Percentiles rank a stretch among this genome's conserved stretches.
Evolutionary conservation across 2,329 filamentous ascomycete genomes (phyloP).

Genomic region (Diaporthe destruens): DNA sequence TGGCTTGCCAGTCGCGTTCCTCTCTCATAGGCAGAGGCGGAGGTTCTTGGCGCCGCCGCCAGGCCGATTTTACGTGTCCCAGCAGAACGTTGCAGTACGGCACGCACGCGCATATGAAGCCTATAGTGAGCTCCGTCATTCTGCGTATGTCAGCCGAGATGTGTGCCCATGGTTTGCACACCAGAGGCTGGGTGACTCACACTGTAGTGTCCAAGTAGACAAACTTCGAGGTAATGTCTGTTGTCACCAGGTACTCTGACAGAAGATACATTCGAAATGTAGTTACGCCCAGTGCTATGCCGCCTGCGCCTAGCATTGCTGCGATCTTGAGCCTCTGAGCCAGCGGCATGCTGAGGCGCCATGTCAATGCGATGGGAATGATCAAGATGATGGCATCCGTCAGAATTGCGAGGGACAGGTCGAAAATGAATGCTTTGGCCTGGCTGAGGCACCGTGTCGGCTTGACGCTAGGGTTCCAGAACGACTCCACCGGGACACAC

Average conservation of each 20-base stretch:
- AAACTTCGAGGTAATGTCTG: neutral
- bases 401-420: conserved; percentile 7
- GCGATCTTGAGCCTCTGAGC: conserved; percentile 11
- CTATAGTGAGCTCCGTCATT: conserved; percentile 6
- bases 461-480: conserved; percentile 5
- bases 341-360: conserved; percentile 4
- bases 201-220: neutral
- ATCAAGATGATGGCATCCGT: conserved; percentile 11
- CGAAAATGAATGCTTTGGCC: conserved; percentile 17
- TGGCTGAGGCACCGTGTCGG: conserved; percentile 26
- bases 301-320: conserved; percentile 4
- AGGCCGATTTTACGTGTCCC: neutral
- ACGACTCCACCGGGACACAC: conserved; percentile 19
- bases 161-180: too few relatives aligned
- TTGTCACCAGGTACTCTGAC: neutral
- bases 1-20: neutral
- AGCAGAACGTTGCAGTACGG: conserved; percentile 15
- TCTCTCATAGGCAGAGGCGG: neutral
- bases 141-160: neutral
- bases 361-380: conserved; percentile 10
- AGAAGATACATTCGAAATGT: conserved; percentile 19
- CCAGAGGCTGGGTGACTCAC: neutral
- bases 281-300: neutral
- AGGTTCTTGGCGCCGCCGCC: neutral
- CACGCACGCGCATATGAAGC: conserved; percentile 20